Base-by-base conservation (phyloP, 176 grass and related monocot species). In the Musa schizocarpa region DNA sequence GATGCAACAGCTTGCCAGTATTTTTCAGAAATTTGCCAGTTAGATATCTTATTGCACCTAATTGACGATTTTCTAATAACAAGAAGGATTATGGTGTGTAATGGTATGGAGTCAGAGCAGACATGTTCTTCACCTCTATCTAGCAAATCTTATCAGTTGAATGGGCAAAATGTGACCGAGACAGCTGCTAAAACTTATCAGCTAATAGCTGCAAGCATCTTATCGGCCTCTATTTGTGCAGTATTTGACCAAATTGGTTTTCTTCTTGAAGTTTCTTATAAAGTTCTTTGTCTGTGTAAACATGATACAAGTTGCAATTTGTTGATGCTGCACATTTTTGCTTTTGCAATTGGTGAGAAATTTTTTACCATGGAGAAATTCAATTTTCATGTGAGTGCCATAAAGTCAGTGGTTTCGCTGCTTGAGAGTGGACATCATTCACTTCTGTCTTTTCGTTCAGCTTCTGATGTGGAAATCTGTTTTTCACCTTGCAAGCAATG, bases 301-400 rank as follows among this genome's bases (percentile, higher is more conserved):
- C 79, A 53, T 70, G 82, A 89, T 78, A 63, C 85, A 85, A 87
- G 65, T 8, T 85, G 81, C 82, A 84, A 88, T 77, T 53, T 98
- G 57, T 77, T 91, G 52, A 83, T 82, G 53, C 73, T 90, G 68
- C 94, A 98, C 75, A 65, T 93, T 82, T 91, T 98, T 83, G 82
- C 68, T 73, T 87, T 70, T 20, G n/a, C 85, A 13, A 93, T 86
- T 78, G 82, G 88, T 66, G 88, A 98, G 79, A 91, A 74, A 62
- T 85, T 93, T 82, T 80, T 87, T 69, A 20, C 19, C 63, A 21
- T 72, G 27, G 78, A 98, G 51, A 74, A 86, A 54, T 70, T 78
- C 69, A 74, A 63, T 69, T 88, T 83, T 80, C 78, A 89, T 57
- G 48, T 81, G 55, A 87, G 57, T 82, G 77, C 84, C 68, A 34